phyloP scores from a whole-genome alignment of 2,329 filamentous ascomycete genomes.

The Fusarium nodosum region DNA sequence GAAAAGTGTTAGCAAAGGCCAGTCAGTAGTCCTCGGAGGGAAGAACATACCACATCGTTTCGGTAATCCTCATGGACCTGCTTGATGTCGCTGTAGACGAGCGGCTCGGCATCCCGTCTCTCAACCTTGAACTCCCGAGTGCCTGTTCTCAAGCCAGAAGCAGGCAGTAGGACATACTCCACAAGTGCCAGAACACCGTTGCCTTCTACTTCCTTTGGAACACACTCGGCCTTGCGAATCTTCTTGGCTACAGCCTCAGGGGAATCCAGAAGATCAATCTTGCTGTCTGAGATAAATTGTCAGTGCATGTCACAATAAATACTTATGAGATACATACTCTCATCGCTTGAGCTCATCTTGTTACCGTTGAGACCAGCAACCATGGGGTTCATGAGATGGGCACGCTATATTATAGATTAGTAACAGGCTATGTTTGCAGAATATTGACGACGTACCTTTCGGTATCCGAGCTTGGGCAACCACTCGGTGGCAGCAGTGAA shows the following conservation, averaged over 20 bases:
- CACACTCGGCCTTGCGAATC: conserved; percentile 85
- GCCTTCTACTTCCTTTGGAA: conserved; percentile 80
- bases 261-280: conserved; percentile 92
- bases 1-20: conserved; percentile 9
- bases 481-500: conserved; percentile 88
- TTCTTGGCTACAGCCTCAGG: conserved; percentile 83
- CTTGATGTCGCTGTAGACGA: conserved; percentile 83
- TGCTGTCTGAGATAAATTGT: conserved; percentile 70
- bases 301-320: background rate
- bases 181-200: conserved; percentile 91
- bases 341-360: conserved; percentile 87
- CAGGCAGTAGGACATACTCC: conserved; percentile 87
- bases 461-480: conserved; percentile 88
- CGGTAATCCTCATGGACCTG: conserved; percentile 84
- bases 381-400: conserved; percentile 75
- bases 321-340: conserved; percentile 59
- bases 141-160: conserved; percentile 70
- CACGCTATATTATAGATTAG: conserved; percentile 50
- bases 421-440: background rate
- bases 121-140: conserved; percentile 76
- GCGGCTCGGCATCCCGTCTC: conserved; percentile 77
- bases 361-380: conserved; percentile 85
- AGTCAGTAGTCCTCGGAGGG: background rate
- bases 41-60: conserved; percentile 75
- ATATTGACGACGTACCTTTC: conserved; percentile 61